These are phyloP conservation scores for Chaetothyriales sp. DNA, from an alignment of 2,329 filamentous ascomycete genomes.

Conservation along the genomic window DNA sequence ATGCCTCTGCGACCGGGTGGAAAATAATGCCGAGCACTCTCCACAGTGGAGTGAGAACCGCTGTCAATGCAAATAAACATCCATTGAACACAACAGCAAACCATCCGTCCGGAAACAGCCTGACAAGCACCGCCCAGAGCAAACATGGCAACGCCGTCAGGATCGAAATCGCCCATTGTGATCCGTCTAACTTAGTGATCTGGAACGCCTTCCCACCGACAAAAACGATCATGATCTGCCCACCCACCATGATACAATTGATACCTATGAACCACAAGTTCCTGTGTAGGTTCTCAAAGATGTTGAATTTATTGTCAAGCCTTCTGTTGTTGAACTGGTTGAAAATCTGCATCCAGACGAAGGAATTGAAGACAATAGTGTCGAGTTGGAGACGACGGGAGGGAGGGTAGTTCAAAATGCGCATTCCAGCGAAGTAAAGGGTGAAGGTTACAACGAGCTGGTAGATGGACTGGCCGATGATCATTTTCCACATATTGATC, in stretches of 20 bases:
- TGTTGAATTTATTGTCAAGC: slow-evolving; percentile 88
- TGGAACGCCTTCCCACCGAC: slow-evolving; percentile 71
- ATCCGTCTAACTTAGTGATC: slow-evolving; percentile 54
- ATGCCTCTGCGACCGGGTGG: slow-evolving; percentile 21
- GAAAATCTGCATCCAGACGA: slow-evolving; percentile 99
- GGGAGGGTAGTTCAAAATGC: slow-evolving; percentile 44
- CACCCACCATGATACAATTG: slow-evolving; percentile 73
- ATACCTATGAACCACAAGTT: slow-evolving; percentile 87
- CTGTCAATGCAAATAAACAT: background rate
- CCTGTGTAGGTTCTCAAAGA: slow-evolving; percentile 72
- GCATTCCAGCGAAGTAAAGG: slow-evolving; percentile 60
- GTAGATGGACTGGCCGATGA: slow-evolving; percentile 80
- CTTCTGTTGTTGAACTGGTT: slow-evolving; percentile 96
- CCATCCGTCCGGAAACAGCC: slow-evolving; percentile 62
- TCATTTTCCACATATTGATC: slow-evolving; percentile 98
- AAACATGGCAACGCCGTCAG: slow-evolving; percentile 74
- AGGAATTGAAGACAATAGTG: slow-evolving; percentile 91
- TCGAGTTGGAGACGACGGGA: slow-evolving; percentile 42
- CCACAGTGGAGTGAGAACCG: slow-evolving; percentile 31
- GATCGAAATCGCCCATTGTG: slow-evolving; percentile 79
- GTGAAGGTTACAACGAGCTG: slow-evolving; percentile 68
- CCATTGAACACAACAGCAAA: slow-evolving; percentile 27
- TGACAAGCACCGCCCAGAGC: slow-evolving; percentile 66
- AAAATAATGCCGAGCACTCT: slow-evolving; percentile 22
- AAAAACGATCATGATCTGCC: slow-evolving; percentile 80